A percentile compares a stretch with the other conserved stretches of the same genome.
phyloP scores from a whole-genome alignment of 129 eudicot species.

The Helichrysum umbraculigerum region DNA sequence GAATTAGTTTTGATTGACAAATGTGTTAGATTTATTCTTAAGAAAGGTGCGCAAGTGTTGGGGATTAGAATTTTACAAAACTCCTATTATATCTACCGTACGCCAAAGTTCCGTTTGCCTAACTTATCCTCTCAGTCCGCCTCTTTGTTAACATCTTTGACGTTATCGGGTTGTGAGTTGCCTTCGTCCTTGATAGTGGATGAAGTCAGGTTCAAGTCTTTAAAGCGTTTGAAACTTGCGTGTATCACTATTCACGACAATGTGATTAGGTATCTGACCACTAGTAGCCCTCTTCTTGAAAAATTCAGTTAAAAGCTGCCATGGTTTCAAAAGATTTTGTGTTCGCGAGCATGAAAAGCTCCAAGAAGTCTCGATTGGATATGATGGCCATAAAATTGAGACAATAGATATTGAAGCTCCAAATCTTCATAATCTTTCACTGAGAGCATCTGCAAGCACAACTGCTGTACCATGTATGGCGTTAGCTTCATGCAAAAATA shows the following conservation, averaged over 20 bases:
- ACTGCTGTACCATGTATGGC: not conserved
- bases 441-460: too few species aligned
- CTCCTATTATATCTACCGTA: too few species aligned
- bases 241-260: too few species aligned
- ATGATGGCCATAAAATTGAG: not conserved
- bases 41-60: not conserved
- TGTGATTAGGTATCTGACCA: too few species aligned
- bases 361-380: too few species aligned
- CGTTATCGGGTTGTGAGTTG: not conserved
- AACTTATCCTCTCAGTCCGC: not conserved
- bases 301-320: too few species aligned
- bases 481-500: conserved; percentile 4
- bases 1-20: too few species aligned
- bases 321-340: too few species aligned
- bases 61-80: not conserved
- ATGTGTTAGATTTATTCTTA: not conserved
- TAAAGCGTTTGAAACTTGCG: not conserved
- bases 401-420: conserved; percentile 6
- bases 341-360: too few species aligned
- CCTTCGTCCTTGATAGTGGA: conserved; percentile 1
- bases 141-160: conserved; percentile 12
- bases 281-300: too few species aligned
- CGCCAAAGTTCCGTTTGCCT: not conserved
- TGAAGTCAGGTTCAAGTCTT: not conserved
- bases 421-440: not conserved